Conservation (phyloP, 352 stramenopile species). For the Globisporangium emineosum region DNA sequence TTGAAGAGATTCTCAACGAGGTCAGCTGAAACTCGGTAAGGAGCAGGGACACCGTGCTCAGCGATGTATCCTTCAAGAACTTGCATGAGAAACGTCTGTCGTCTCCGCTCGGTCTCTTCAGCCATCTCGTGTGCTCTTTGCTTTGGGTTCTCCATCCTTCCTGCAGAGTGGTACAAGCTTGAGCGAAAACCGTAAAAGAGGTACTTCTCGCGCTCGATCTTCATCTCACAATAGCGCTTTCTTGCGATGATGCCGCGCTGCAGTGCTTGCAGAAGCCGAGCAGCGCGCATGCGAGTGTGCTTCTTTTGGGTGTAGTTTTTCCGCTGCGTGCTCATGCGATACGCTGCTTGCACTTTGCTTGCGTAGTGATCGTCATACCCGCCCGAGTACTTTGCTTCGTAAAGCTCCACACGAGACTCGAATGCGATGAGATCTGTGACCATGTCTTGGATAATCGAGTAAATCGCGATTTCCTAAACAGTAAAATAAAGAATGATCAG, state of each 20-base stretch:
- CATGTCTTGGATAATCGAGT: slow-evolving; percentile 59
- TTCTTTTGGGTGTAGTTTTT: slow-evolving; percentile 44
- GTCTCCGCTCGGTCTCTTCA: slow-evolving; percentile 34
- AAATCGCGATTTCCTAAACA: slow-evolving; percentile 42
- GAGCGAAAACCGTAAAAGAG: slow-evolving; percentile 69
- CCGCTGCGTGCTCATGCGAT: slow-evolving; percentile 67
- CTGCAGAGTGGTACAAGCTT: slow-evolving; percentile 42
- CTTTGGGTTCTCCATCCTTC: slow-evolving; percentile 40
- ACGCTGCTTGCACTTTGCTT: slow-evolving; percentile 67
- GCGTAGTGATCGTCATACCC: slow-evolving; percentile 64
- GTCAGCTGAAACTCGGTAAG: slow-evolving; percentile 32
- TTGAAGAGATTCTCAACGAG: slow-evolving; percentile 46
- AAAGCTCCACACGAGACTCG: slow-evolving; percentile 54
- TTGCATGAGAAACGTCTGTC: slow-evolving; percentile 69
- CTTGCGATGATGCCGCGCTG: slow-evolving; percentile 63
- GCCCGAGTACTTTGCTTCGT: slow-evolving; percentile 53
- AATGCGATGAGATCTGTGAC: slow-evolving; percentile 45
- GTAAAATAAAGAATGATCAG: neutral
- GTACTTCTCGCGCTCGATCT: slow-evolving; percentile 54
- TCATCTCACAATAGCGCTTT: slow-evolving; percentile 49
- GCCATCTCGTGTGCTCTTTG: slow-evolving; percentile 33
- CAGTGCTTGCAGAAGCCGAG: slow-evolving; percentile 59
- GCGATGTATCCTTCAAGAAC: slow-evolving; percentile 52
- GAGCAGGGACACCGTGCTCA: slow-evolving; percentile 32
- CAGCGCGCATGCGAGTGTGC: slow-evolving; percentile 45